Base-by-base conservation (phyloP, 306 rosid genomes). In the Glycine soja region DNA sequence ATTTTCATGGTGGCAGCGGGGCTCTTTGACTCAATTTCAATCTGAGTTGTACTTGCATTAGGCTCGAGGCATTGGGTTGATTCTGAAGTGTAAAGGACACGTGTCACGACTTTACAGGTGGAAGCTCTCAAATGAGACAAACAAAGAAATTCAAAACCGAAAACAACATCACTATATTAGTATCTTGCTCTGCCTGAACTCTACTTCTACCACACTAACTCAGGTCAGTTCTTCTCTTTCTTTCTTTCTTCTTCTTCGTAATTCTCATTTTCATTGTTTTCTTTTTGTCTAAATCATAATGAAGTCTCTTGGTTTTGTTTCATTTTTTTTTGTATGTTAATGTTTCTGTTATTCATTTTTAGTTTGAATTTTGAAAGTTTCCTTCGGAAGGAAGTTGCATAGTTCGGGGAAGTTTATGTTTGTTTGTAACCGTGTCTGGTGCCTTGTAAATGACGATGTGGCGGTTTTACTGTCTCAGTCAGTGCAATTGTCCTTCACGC, bases 401-500 rank as follows among this genome's bases (percentile, higher is more conserved):
- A 34, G 56, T 62, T 72, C 15, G 58, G 36, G 67, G 75, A 40
- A 51, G 50, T 72, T 68, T 6, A 7, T 58, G 65, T 69, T 32
- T 79, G 47, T 62, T 32, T 72, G 40, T 78, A 24, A 24, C 30
- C 2, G 36, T 80, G 65, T 16, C 58, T 36, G 24, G 30, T 24
- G 30, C 68, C 34, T 81, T 62, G 87, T 67, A 19, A 77, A 72
- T 16, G 70, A 51, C 83, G 75, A 77, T 66, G 83, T 48, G 18
- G 42, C 54, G 19, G 80, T 58, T 19, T 63, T 59, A 24, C 48
- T 80, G 64, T 61, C 54, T 75, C 12, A 47, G 57, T 82, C 75
- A 79, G 81, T 82, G 84, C 61, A 52, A 70, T 79, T 86, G 86
- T 73, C 86, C 15, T 13, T 75, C 48, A 63, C 3, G 52, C 48